These are phyloP conservation scores for Rhodotorula graminis DNA, from an alignment of 768 basidiomycete genomes.

Conservation along the genomic window DNA sequence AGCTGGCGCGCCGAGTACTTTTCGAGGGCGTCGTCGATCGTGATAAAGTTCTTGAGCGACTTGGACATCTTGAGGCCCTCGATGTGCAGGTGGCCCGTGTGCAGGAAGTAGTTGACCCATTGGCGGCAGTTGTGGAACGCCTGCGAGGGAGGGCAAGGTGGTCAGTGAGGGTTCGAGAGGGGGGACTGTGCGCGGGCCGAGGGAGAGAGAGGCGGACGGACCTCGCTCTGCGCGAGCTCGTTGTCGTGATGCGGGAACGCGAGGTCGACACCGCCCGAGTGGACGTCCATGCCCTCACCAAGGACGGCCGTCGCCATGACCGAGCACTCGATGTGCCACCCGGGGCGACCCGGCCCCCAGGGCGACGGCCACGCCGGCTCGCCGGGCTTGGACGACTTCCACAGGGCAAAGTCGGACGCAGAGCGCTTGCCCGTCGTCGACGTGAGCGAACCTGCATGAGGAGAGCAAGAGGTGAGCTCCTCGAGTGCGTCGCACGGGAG, in stretches of 20 bases:
- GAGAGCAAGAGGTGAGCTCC: not conserved
- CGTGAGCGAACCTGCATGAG: constrained; percentile 56
- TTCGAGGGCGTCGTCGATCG: constrained; percentile 81
- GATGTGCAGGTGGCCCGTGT: constrained; percentile 96
- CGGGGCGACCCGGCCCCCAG: constrained; percentile 93
- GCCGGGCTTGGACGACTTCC: constrained; percentile 94
- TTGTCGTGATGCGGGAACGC: constrained; percentile 99
- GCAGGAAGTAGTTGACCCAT: constrained; percentile 99
- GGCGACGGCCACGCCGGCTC: constrained; percentile 95
- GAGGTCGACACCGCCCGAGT: constrained; percentile 92
- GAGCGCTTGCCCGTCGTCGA: constrained; percentile 63
- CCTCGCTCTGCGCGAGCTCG: constrained; percentile 96
- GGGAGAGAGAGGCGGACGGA: constrained; percentile 37
- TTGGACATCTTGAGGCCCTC: constrained; percentile 99
- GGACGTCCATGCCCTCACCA: constrained; percentile 90
- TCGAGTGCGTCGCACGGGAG: no score
- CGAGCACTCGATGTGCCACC: constrained; percentile 99
- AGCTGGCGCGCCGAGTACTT: constrained; percentile 80
- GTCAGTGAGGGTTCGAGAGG: not conserved
- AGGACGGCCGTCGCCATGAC: constrained; percentile 93
- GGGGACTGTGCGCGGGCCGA: not conserved
- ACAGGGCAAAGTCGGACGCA: constrained; percentile 90
- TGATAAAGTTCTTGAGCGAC: constrained; percentile 97
- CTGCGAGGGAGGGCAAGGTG: constrained; percentile 48
- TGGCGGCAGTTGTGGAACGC: constrained; percentile 84